These are phyloP conservation scores for Lunasporangiospora selenospora DNA, from an alignment of 192 early-diverging fungal species.

Conservation along the genomic window DNA sequence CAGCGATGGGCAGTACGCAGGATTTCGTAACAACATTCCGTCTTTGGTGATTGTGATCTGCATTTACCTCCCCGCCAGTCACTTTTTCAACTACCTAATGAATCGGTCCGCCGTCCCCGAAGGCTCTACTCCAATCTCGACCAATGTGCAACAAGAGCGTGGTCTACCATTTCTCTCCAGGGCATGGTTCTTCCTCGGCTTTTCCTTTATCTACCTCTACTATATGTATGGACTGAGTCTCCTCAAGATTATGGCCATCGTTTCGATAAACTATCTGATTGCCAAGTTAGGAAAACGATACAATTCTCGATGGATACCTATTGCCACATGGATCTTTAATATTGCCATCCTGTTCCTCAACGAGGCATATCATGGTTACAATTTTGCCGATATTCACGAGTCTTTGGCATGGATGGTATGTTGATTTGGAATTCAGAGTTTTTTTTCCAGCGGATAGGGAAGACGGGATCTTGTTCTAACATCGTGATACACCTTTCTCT, in stretches of 20 bases:
- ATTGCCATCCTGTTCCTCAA: constrained; percentile 83
- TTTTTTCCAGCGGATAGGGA: too few relatives aligned
- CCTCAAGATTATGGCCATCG: constrained; percentile 76
- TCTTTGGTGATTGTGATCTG: constrained; percentile 55
- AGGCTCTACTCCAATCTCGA: constrained; percentile 10
- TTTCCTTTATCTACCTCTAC: constrained; percentile 67
- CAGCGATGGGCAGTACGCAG: constrained; percentile 71
- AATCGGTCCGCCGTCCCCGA: constrained; percentile 20
- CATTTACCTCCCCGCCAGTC: constrained; percentile 55
- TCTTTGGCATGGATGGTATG: constrained; percentile 69
- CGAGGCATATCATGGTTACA: constrained; percentile 78
- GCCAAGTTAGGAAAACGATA: constrained; percentile 55
- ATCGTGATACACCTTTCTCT: too few relatives aligned
- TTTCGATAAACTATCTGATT: constrained; percentile 71
- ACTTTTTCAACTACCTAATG: too few relatives aligned
- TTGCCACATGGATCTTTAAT: constrained; percentile 83
- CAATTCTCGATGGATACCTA: constrained; percentile 65
- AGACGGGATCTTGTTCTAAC: too few relatives aligned
- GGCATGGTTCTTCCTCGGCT: constrained; percentile 61
- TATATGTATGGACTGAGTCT: constrained; percentile 78
- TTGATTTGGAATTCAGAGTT: not conserved
- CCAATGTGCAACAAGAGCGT: constrained; percentile 11
- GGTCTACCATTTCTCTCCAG: too few relatives aligned
- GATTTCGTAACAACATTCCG: constrained; percentile 71
- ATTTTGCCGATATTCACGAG: constrained; percentile 60